Base-by-base conservation (phyloP, 768 basidiomycete genomes). In the Macrolepiota albuminosa region DNA sequence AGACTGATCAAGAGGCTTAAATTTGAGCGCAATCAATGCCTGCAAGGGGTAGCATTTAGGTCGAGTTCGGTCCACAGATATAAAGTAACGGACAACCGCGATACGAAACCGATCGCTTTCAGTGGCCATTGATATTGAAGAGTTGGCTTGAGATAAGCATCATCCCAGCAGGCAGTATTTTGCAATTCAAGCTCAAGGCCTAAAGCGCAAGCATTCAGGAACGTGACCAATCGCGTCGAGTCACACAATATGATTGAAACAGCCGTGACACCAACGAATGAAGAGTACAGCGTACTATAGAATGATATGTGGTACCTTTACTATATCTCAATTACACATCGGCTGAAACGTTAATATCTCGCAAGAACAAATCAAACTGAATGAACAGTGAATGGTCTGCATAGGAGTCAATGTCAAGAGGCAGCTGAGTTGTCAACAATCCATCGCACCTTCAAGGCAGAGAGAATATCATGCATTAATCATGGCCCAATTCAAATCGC, bases 21-120 rank as follows among this genome's bases (percentile, higher is more conserved):
- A 73, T 68, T 73, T 77, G 34, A 84, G 68, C 9, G 77, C 76
- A 24, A 73, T 68, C 29, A 84, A 64, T 10, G 81, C 82, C 82
- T 84, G 55, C 5, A 48, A 39, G 43, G 55, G 45, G 48, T 24
- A 14, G 10, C 26, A n/a, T 54, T 58, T 26, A 62, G 58, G 56
- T 54, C 36, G 18, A 29, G 29, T 24, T 42, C 8, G 10, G 46
- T 42, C 6, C 29, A 34, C 46, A 40, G 40, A 39, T 53, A 54
- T n/a, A 46, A 36, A 36, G 51, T 34, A 58, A 68, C 76, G 43
- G 53, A 79, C 80, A 52, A 81, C 69, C 40, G 75, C 73, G 45
- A 82, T 70, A 45, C 81, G 77, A 24, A 81, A 63, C 55, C 70
- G 63, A 63, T 78, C 76, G 36, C 63, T 65, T 29, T 66, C 56